phyloP scores from a whole-genome alignment of 2,329 filamentous ascomycete species.

The Dothideomycetidae sp. region DNA sequence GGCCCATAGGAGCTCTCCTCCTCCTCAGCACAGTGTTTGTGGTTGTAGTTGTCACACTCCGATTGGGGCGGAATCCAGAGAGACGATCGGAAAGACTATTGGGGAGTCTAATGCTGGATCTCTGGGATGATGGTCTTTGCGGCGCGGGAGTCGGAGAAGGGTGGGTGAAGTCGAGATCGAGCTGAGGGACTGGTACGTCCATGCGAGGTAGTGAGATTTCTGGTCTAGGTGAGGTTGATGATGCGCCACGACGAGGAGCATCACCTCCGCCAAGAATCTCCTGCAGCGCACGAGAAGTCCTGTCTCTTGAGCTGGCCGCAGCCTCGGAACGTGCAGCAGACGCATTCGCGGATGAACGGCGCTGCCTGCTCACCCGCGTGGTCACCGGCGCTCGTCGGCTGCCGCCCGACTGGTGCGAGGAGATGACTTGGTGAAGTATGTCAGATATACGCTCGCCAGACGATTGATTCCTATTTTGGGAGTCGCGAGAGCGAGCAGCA shows the following conservation, averaged over 20 bases:
- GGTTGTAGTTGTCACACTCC: slow-evolving; percentile 12
- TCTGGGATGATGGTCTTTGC: slow-evolving; percentile 11
- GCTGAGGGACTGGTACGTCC: slow-evolving; percentile 19
- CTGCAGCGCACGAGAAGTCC: background rate
- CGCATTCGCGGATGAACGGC: no score
- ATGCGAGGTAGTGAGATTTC: slow-evolving; percentile 10
- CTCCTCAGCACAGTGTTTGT: slow-evolving; percentile 23
- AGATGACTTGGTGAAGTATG: slow-evolving; percentile 18
- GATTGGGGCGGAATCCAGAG: slow-evolving; percentile 19
- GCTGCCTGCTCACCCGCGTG: background rate
- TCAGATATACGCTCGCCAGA: slow-evolving; percentile 20
- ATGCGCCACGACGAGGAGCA: no score
- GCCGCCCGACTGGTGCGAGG: slow-evolving; percentile 11
- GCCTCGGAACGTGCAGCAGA: no score
- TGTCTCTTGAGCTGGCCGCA: background rate
- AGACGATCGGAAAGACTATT: slow-evolving; percentile 18
- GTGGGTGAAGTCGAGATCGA: slow-evolving; percentile 25
- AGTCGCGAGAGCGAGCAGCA: background rate
- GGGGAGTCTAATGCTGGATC: slow-evolving; percentile 12
- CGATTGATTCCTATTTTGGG: slow-evolving; percentile 1
- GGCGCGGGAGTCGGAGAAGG: slow-evolving; percentile 11
- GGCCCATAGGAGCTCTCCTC: slow-evolving; percentile 37
- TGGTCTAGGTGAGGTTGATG: background rate
- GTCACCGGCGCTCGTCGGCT: background rate
- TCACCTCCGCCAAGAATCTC: background rate